Evolutionary conservation across 805 yeast genomes (phyloP).

Genomic region (Candida krabiensis): DNA sequence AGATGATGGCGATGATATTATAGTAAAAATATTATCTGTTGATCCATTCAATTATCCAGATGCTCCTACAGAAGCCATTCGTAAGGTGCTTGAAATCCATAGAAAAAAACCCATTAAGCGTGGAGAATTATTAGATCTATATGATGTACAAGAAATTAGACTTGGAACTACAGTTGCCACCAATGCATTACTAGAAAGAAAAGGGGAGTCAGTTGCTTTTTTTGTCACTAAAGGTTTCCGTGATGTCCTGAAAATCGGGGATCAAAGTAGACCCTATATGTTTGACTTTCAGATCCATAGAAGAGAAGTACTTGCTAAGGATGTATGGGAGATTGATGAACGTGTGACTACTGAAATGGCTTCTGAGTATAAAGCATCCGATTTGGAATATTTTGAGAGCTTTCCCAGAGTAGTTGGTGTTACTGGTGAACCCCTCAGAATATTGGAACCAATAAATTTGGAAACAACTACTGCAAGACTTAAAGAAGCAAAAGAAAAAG

Average conservation of each 20-base stretch:
- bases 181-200: constrained; percentile 86
- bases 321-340: constrained; percentile 83
- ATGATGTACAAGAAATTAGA: constrained; percentile 62
- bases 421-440: constrained; percentile 64
- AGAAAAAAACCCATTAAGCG: constrained; percentile 54
- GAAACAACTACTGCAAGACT: constrained; percentile 42
- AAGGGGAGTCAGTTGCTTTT: constrained; percentile 83
- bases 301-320: constrained; percentile 66
- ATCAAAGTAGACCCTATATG: constrained; percentile 86
- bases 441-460: constrained; percentile 50
- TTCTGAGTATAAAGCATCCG: constrained; percentile 11
- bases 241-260: constrained; percentile 80
- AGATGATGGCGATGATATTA: constrained; percentile 52
- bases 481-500: constrained; percentile 46
- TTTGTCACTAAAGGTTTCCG: constrained; percentile 85
- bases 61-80: constrained; percentile 89
- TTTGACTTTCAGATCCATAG: constrained; percentile 77
- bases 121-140: constrained; percentile 56
- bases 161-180: constrained; percentile 97
- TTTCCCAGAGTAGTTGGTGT: constrained; percentile 53
- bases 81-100: constrained; percentile 66
- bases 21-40: constrained; percentile 78
- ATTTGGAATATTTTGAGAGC: constrained; percentile 63
- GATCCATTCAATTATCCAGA: constrained; percentile 85
- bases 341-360: constrained; percentile 69